phyloP scores from a whole-genome alignment of 1,284 basidiomycete genomes.

The Ustilago hordei region DNA sequence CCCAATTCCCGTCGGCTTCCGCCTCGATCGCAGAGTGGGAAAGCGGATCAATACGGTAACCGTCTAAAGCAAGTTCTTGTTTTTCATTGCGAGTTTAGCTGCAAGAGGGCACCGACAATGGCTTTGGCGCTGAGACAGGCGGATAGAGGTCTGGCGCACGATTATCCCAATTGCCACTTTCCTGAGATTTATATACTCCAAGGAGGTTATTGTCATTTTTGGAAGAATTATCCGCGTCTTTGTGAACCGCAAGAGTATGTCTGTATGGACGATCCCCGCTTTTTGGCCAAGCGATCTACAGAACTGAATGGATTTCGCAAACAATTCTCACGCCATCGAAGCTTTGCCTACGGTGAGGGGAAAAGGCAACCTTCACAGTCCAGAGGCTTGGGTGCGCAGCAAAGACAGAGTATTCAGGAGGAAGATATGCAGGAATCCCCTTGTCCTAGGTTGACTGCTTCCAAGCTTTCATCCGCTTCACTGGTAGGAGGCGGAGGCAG shows the following conservation, averaged over 20 bases:
- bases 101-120: slow-evolving; percentile 95
- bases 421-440: slow-evolving; percentile 55
- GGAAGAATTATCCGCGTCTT: slow-evolving; percentile 75
- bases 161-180: slow-evolving; percentile 93
- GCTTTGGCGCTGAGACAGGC: slow-evolving; percentile 91
- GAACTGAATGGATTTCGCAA: slow-evolving; percentile 89
- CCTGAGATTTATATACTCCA: slow-evolving; percentile 97
- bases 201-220: slow-evolving; percentile 93
- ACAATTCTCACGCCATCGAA: slow-evolving; percentile 73
- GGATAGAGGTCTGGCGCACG: slow-evolving; percentile 85
- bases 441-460: slow-evolving; percentile 12
- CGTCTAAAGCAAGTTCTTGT: slow-evolving; percentile 82
- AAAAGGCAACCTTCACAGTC: slow-evolving; percentile 16
- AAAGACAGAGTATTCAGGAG: slow-evolving; percentile 40
- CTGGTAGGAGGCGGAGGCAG: not conserved
- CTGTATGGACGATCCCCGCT: slow-evolving; percentile 91
- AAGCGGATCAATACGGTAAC: slow-evolving; percentile 72
- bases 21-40: slow-evolving; percentile 77
- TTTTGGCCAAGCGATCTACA: slow-evolving; percentile 81
- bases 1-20: slow-evolving; percentile 66
- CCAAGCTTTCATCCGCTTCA: not conserved
- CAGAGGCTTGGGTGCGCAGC: not conserved
- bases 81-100: slow-evolving; percentile 98
- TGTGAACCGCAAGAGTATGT: slow-evolving; percentile 88
- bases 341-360: slow-evolving; percentile 64